These are phyloP conservation scores for Penicillium brevicompactum DNA, from an alignment of 2,329 filamentous ascomycete genomes.

Conservation along the genomic window DNA sequence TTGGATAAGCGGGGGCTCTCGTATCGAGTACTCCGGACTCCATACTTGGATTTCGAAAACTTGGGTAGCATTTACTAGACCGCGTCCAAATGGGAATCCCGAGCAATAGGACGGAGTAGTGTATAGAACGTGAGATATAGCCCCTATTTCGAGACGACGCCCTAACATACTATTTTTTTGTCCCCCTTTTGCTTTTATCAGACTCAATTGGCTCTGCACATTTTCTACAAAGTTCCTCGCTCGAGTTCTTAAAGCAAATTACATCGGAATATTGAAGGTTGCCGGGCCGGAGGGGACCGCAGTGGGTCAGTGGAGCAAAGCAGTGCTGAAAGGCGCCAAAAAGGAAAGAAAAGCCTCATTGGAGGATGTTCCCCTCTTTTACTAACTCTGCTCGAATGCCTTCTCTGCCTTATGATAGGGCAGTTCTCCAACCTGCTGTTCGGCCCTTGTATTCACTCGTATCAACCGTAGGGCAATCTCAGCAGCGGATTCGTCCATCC, in stretches of 20 bases:
- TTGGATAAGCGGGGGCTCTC: constrained; percentile 19
- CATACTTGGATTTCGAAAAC: constrained; percentile 1
- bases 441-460: constrained; percentile 27
- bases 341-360: neutral
- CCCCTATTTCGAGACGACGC: neutral
- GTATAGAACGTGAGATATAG: neutral
- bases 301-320: constrained; percentile 26
- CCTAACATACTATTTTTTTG: neutral
- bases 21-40: constrained; percentile 1
- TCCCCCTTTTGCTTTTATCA: neutral
- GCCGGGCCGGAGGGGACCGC: constrained; percentile 28
- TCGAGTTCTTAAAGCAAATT: constrained; percentile 6
- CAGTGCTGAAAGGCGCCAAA: constrained; percentile 20
- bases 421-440: constrained; percentile 14
- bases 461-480: constrained; percentile 15
- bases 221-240: neutral
- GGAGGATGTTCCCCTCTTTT: constrained; percentile 11
- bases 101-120: constrained; percentile 1
- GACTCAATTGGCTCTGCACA: neutral
- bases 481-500: constrained; percentile 20
- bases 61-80: constrained; percentile 15
- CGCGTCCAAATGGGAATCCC: constrained; percentile 12
- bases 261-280: constrained; percentile 26
- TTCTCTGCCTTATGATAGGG: constrained; percentile 23
- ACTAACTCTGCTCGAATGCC: constrained; percentile 11